phyloP scores from a whole-genome alignment of 768 basidiomycete species.

The Amanita pseudoporphyria region DNA sequence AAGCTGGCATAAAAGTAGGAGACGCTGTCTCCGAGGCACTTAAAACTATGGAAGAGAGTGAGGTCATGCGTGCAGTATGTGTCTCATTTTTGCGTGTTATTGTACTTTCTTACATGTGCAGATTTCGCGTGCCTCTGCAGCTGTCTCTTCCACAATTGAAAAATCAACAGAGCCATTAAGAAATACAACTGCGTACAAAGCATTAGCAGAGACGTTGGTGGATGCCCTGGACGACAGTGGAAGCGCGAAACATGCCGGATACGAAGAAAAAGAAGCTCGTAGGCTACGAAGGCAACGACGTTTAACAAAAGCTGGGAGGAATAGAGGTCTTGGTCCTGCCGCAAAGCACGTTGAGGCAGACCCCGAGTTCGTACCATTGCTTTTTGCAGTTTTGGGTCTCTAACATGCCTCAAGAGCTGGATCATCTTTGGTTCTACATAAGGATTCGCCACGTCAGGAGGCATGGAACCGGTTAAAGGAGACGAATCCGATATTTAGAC shows the following conservation, averaged over 20 bases:
- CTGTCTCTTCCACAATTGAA: constrained; percentile 78
- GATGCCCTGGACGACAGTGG: constrained; percentile 94
- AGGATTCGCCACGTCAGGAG: constrained; percentile 70
- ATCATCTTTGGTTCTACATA: constrained; percentile 73
- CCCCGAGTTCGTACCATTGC: constrained; percentile 55
- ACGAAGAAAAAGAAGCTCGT: constrained; percentile 90
- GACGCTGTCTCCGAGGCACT: constrained; percentile 93
- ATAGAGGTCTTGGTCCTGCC: constrained; percentile 43
- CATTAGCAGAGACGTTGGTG: constrained; percentile 76
- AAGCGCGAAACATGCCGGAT: constrained; percentile 90
- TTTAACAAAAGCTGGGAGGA: constrained; percentile 76
- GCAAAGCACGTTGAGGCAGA: constrained; percentile 48
- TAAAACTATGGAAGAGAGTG: constrained; percentile 90
- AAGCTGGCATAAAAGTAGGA: constrained; percentile 82
- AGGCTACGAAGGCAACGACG: constrained; percentile 71
- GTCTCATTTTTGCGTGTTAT: background rate
- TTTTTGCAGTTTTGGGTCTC: constrained; percentile 1
- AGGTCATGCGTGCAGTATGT: constrained; percentile 75
- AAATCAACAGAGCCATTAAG: constrained; percentile 95
- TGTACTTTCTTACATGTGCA: constrained; percentile 18
- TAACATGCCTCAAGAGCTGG: constrained; percentile 54
- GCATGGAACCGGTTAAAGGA: constrained; percentile 75
- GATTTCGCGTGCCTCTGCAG: constrained; percentile 81
- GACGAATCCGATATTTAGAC: constrained; percentile 67
- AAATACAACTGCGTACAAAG: constrained; percentile 91